Conservation (phyloP, 2,329 filamentous ascomycete species). For the Colletotrichum sansevieriae region DNA sequence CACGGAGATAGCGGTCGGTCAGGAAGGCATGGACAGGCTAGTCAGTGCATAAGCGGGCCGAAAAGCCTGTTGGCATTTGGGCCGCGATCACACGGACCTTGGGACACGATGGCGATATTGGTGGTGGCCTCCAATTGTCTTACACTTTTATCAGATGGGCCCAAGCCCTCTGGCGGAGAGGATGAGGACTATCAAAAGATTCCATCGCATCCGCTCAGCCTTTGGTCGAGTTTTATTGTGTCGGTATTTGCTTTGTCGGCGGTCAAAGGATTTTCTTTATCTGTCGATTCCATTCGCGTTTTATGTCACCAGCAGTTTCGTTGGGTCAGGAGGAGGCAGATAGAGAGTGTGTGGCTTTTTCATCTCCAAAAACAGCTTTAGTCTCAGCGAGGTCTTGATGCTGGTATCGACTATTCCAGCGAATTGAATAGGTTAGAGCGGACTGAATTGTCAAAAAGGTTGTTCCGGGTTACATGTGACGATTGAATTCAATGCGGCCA, state of each 20-base stretch:
- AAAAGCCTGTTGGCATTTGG: slow-evolving; percentile 31
- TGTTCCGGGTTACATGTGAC: slow-evolving; percentile 20
- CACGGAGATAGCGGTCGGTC: slow-evolving; percentile 23
- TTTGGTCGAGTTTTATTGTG: slow-evolving; percentile 24
- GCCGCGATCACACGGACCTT: slow-evolving; percentile 36
- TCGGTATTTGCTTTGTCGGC: slow-evolving; percentile 38
- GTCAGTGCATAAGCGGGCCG: slow-evolving; percentile 33
- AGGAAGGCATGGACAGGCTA: slow-evolving; percentile 22
- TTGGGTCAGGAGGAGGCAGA: slow-evolving; percentile 28
- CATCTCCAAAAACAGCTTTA: slow-evolving; percentile 29
- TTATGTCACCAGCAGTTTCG: slow-evolving; percentile 33
- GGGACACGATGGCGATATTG: slow-evolving; percentile 37
- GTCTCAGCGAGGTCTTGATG: slow-evolving; percentile 39
- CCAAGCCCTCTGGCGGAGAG: slow-evolving; percentile 19
- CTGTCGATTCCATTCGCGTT: slow-evolving; percentile 35
- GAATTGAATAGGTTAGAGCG: slow-evolving; percentile 41
- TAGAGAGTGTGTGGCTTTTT: slow-evolving; percentile 34
- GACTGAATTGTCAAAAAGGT: not conserved
- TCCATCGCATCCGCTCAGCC: slow-evolving; percentile 16
- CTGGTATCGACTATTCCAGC: slow-evolving; percentile 38
- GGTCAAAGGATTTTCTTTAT: slow-evolving; percentile 32
- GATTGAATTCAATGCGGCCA: not conserved
- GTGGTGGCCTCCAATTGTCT: slow-evolving; percentile 30
- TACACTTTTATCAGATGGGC: slow-evolving; percentile 34
- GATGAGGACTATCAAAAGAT: slow-evolving; percentile 27